Base-by-base conservation (phyloP, 192 early-diverging fungal genomes). In the Umbelopsis sp. region DNA sequence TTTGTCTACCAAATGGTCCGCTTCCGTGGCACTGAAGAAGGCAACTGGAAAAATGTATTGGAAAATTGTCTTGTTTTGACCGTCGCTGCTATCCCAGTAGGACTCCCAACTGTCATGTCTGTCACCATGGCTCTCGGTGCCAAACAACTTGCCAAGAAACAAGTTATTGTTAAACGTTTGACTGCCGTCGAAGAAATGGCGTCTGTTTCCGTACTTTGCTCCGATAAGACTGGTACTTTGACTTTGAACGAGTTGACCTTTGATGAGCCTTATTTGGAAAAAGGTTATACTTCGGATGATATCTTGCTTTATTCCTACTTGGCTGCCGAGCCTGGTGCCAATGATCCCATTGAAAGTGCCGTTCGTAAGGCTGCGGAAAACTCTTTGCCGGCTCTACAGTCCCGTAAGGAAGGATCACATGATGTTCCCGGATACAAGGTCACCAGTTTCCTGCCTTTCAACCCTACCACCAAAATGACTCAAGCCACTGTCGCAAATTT, bases 41-140 rank as follows among this genome's bases (percentile, higher is more conserved):
- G 87, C 22, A 83, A 87, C 53, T 87, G 84, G 78, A 78, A 89
- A 64, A 84, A 84, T 1, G 86, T 90, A 6, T 75, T 97, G 66
- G 74, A 87, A 66, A 78, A 90, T 30, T 89, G 91, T 64, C 82
- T 97, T n/a, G 88, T 97, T 66, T 81, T 97, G 55, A 95, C 93
- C 2, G 91, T 97, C n/a, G 95, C 94, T 51, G 94, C 94, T 46
- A 94, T 96, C 66, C 96, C 96, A 22, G 91, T 97, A 22, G 96
- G 96, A 83, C 88, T 98, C 25, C 96, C 95, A 30, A 96, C 96
- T 7, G 94, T 97, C 53, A 90, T 98, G 90, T 94, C 93, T 12
- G 95, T 97, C 16, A 98, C 96, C 23, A 97, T 98, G 95, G 96
- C 96, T n/a, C 90, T 98, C 67, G 96, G 96, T 71, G 93, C 95